Base-by-base conservation (phyloP, 1,139 yeast genomes). In the Suzukiozyma palmioleophila region DNA sequence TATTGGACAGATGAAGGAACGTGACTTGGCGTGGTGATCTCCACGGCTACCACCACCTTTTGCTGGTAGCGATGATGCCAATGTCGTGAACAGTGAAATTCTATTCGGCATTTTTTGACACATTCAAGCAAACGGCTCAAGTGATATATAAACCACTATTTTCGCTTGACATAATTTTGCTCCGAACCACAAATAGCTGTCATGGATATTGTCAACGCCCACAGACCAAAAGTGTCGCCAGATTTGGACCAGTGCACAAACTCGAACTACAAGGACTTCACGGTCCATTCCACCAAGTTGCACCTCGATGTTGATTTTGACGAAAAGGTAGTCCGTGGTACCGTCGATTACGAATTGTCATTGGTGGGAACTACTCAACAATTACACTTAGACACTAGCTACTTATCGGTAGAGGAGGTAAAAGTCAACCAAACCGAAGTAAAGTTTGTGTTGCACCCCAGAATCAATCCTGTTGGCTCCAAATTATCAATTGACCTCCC, bases 391-490 rank as follows among this genome's bases (percentile, higher is more conserved):
- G 97, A 89, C 57, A 75, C 92, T 1, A 83, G 95, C 0, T 81
- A 59, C 55, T 64, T 89, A 46, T 61, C 66, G 5, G 64, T 89
- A 36, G 49, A 62, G n/a, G 46, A 55, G 0, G 79, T 78, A 31
- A 38, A 48, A 10, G 64, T 85, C 40, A 75, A 66, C 11, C 28
- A 42, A 1, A 39, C 44, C 1, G 53, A 52, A 0, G 51, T 51
- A 1, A 39, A 49, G 8, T 81, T 66, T 50, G 45, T 58, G n/a
- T 43, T 83, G 8, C 62, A 63, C 26, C 69, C 67, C 10, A 68
- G 86, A 45, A 50, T 57, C n/a, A 84, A 75, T 43, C 83, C 87
- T 3, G 66, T 84, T 40, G 96, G 96, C 3, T 67, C 85, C 2
- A 71, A 84, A 36, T 42, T 44, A 34, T 29, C 45, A 2, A 42